Evolutionary conservation across 768 basidiomycete genomes (phyloP).

Genomic region (Mycena indigotica): DNA sequence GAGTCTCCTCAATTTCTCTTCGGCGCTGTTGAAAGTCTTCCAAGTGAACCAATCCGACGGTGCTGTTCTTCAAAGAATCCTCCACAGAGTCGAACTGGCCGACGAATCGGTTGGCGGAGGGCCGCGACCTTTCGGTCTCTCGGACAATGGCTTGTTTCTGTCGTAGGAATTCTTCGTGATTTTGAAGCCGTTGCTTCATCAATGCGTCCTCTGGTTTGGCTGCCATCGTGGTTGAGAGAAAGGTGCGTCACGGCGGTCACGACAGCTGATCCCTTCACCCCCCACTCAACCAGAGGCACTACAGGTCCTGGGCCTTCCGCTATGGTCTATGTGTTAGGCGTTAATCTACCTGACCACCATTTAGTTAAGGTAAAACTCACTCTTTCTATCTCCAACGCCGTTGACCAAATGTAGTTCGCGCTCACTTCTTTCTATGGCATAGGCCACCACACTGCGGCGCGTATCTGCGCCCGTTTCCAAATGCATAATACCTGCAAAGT

Average conservation of each 20-base stretch:
- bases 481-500: conserved; percentile 87
- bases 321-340: conserved; percentile 89
- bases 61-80: conserved; percentile 86
- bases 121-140: conserved; percentile 92
- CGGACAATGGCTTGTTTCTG: conserved; percentile 79
- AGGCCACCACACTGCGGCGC: conserved; percentile 70
- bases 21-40: conserved; percentile 91
- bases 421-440: conserved; percentile 89
- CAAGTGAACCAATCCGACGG: conserved; percentile 87
- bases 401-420: conserved; percentile 66
- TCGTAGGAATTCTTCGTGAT: conserved; percentile 79
- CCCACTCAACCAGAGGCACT: conserved; percentile 9
- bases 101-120: conserved; percentile 86
- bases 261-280: too few species aligned
- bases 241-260: background rate
- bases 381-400: background rate
- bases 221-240: conserved; percentile 53
- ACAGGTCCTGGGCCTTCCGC: conserved; percentile 2
- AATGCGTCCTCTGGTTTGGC: conserved; percentile 79
- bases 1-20: conserved; percentile 89
- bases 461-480: conserved; percentile 88
- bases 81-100: conserved; percentile 95
- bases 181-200: conserved; percentile 76
- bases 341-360: conserved; percentile 76
- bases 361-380: conserved; percentile 64